Evolutionary conservation across 495 filamentous ascomycete species (phyloP), one percentile per base, ranked within the genome.

Genomic region (Penicillium canariense): DNA sequence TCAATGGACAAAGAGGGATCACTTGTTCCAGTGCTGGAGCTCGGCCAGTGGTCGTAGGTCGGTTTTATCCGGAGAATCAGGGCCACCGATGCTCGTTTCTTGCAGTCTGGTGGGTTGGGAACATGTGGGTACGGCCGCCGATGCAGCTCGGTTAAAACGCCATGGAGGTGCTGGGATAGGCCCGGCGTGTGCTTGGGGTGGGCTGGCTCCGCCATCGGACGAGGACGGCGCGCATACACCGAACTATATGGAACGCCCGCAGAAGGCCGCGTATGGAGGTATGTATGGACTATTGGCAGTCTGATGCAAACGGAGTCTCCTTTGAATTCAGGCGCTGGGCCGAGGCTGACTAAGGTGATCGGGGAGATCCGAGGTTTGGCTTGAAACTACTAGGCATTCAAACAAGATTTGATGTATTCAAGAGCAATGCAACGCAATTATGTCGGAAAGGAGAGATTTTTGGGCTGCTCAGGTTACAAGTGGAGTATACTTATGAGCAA

Each of bases 81-180:
- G 45, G 87, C 86, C 30, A 90, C 87, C 9, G 88, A 87, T 48
- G 88, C 88, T 30, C 88, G 78, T 67, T 85, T 87, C 49, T 78
- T 81, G 65, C 81, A 80, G 38, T 58, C 65, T 39, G 77, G 76
- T 7, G 88, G 87, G 58, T 86, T 87, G 32, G 81, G 75, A 20
- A 89, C 76, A 49, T 84, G 70, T 17, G 85, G 83, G 60, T 83
- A 88, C 20, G 85, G 79, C 49, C 81, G 69, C 15, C 73, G 65
- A 57, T 74, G 63, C 18, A 87, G 75, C 47, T 78, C 71, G 18
- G 69, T 52, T 35, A 88, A 66, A 34, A 83, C 78, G 43, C 70
- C 54, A 56, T 77, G 72, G 14, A 78, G 68, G 43, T 67, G 62
- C 14, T 53, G 50, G 11, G 69, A 62, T 43, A 67, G 59, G 20